Evolutionary conservation across 192 early-diverging fungal species (phyloP).

Genomic region (Rhizophagus clarus): DNA sequence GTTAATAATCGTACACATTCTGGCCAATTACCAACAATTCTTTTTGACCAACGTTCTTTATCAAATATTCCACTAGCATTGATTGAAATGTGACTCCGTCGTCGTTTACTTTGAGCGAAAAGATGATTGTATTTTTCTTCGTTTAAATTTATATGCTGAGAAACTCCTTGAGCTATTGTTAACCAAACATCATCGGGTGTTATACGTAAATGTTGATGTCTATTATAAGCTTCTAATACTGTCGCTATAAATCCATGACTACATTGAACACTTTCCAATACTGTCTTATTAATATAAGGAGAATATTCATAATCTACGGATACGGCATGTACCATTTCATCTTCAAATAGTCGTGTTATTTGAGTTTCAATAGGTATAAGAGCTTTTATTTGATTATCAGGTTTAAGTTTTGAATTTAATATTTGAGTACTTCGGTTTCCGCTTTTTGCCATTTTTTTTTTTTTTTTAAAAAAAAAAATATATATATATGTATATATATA

Average conservation of each 20-base stretch:
- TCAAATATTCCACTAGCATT: conserved; percentile 13
- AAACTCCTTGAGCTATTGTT: conserved; percentile 16
- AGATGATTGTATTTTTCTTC: conserved; percentile 7
- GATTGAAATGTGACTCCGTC: not conserved
- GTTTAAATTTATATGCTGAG: conserved; percentile 21
- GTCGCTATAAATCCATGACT: not conserved
- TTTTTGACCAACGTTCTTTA: not conserved
- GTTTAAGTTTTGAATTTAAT: not conserved
- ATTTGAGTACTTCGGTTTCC: not conserved
- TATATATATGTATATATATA: too few relatives aligned
- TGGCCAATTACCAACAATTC: conserved; percentile 10
- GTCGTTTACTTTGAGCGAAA: conserved; percentile 12
- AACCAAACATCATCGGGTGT: conserved; percentile 11
- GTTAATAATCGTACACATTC: not conserved
- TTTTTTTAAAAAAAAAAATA: too few relatives aligned
- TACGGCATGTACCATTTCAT: not conserved
- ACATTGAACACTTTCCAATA: not conserved
- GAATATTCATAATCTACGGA: not conserved
- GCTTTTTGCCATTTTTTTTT: not conserved
- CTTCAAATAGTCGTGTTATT: not conserved
- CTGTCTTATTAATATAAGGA: not conserved
- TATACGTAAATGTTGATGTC: conserved; percentile 15
- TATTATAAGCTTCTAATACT: not conserved
- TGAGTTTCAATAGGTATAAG: not conserved
- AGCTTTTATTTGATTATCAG: not conserved